These are phyloP conservation scores for Coemansia sp. DNA, from an alignment of 192 early-diverging fungal species.

Conservation along the genomic window DNA sequence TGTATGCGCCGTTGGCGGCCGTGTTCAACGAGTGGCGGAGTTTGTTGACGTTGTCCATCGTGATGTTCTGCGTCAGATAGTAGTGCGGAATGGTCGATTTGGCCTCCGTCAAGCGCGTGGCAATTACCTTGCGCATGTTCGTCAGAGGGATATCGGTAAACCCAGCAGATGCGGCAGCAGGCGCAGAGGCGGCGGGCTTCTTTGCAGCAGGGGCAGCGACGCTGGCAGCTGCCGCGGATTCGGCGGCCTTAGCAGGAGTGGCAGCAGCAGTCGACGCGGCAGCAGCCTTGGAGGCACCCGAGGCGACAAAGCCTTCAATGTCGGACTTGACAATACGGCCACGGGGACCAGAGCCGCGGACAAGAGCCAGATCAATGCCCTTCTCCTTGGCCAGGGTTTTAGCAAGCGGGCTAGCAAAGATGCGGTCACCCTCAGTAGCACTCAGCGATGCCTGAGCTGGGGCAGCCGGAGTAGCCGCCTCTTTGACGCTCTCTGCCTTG, in stretches of 20 bases:
- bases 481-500: slow-evolving; percentile 28
- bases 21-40: slow-evolving; percentile 89
- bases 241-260: slow-evolving; percentile 14
- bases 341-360: slow-evolving; percentile 85
- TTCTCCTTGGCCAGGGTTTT: slow-evolving; percentile 85
- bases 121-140: slow-evolving; percentile 83
- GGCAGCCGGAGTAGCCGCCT: slow-evolving; percentile 45
- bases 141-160: slow-evolving; percentile 73
- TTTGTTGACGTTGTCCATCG: slow-evolving; percentile 84
- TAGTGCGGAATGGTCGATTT: slow-evolving; percentile 77
- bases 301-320: slow-evolving; percentile 63
- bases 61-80: slow-evolving; percentile 79
- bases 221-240: not conserved
- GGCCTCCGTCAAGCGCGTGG: slow-evolving; percentile 72
- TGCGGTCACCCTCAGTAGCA: slow-evolving; percentile 55
- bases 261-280: slow-evolving; percentile 44
- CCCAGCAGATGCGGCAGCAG: slow-evolving; percentile 37
- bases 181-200: slow-evolving; percentile 52
- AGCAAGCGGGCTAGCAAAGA: slow-evolving; percentile 85
- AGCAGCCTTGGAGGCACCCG: slow-evolving; percentile 29
- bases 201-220: slow-evolving; percentile 27
- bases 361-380: slow-evolving; percentile 70
- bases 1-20: slow-evolving; percentile 83
- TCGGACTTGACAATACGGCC: slow-evolving; percentile 93
- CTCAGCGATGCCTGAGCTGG: slow-evolving; percentile 20